phyloP scores from a whole-genome alignment of 495 filamentous ascomycete species.

The Staphylotrichum tortipilum region DNA sequence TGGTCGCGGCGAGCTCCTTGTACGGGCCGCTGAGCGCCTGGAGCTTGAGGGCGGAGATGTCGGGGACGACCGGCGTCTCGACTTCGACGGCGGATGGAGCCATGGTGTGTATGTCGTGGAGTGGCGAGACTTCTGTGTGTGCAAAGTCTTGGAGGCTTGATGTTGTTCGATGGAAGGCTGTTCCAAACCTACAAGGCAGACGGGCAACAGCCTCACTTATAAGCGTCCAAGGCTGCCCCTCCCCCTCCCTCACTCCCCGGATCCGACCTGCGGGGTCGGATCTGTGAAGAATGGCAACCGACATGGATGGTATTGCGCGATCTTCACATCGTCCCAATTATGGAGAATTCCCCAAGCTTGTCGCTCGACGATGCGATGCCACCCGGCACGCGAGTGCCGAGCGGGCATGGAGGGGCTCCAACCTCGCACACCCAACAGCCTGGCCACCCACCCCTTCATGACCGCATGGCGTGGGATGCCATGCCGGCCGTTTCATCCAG shows the following conservation, averaged over 20 bases:
- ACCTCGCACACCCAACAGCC: too few species aligned
- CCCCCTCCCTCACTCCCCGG: background rate
- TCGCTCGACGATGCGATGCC: too few species aligned
- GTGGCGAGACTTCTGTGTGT: too few species aligned
- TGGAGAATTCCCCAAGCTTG: background rate
- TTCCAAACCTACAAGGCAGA: too few species aligned
- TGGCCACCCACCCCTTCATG: too few species aligned
- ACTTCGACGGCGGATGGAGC: conserved; percentile 28
- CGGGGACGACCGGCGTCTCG: conserved; percentile 23
- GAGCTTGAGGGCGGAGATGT: conserved; percentile 23
- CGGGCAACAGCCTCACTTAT: background rate
- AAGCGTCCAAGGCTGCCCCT: background rate
- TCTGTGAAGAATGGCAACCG: conserved; percentile 4
- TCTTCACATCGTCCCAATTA: conserved; percentile 7
- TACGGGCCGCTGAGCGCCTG: conserved; percentile 44
- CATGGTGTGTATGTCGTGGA: too few species aligned
- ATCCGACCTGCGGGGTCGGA: conserved; percentile 8
- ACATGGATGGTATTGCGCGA: conserved; percentile 21
- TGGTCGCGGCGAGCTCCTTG: conserved; percentile 51
- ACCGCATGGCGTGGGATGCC: too few species aligned
- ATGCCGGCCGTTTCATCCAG: too few species aligned
- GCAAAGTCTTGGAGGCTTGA: background rate
- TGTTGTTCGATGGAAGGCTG: too few species aligned
- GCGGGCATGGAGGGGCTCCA: too few species aligned
- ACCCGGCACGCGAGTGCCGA: too few species aligned